Evolutionary conservation across 352 stramenopile genomes (phyloP), one percentile per base, ranked within the genome.

Genomic region (Globisporangium sylvaticum): DNA sequence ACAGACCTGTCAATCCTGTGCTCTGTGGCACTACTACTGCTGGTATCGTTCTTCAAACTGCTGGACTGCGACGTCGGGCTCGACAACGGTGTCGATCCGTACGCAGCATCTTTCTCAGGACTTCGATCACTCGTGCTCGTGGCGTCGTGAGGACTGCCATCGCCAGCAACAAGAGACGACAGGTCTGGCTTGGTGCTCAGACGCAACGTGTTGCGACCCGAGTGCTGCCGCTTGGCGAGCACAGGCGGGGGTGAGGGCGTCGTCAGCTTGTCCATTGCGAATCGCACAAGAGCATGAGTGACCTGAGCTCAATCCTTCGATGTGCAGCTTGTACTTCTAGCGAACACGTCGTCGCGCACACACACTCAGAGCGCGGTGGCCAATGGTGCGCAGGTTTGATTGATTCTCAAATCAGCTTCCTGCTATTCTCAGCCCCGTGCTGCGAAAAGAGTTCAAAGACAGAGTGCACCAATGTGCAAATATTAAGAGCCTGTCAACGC

Each of bases 1-100:
- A 91, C 81, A 0, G 68, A 73, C 5, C 84, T 79, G 27, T 89
- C 78, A 44, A 81, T 70, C 37, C 55, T 31, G 29, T 31, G 29
- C 29, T 31, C 29, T 31, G 29, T 31, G 4, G 29, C 50, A 29
- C 39, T 57, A 4, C 15, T 50, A 12, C 18, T 8, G 10, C 0
- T 34, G 12, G 27, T 18, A 34, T 48, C 29, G 29, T 31, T 31
- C 29, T 31, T 31, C 29, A 31, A 31, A 4, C 29, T 31, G 29
- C 29, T 31, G 12, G 25, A 22, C 52, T 58, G 52, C 1, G 62
- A 58, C n/a, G 18, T 54, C 27, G 62, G 52, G 5, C 22, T 67
- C 15, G 50, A 24, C 12, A 67, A 27, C 29, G 25, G 52, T 2
- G 25, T 58, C 3, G 25, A 32, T 14, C 31, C n/a, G 18, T 44